Conservation (phyloP, 257 asterid species). For the Leonotis leonurus region DNA sequence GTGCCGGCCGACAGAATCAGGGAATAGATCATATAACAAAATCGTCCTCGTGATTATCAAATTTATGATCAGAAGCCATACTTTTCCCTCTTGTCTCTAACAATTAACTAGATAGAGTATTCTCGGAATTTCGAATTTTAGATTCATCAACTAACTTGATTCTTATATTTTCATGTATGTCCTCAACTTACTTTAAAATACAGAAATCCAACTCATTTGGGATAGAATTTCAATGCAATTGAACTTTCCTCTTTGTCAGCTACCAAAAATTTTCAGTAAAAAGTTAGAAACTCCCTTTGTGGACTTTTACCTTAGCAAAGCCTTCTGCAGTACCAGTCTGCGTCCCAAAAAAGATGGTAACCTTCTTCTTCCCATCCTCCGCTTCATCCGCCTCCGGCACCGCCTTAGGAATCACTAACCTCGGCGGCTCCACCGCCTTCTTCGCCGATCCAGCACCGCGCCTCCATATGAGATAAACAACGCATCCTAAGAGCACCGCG, state of each 20-base stretch:
- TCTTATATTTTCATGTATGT: neutral
- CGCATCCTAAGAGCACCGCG: constrained; percentile 69
- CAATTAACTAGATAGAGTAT: constrained; percentile 6
- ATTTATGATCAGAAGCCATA: neutral
- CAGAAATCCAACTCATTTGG: constrained; percentile 6
- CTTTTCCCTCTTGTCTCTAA: neutral
- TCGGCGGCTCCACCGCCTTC: constrained; percentile 44
- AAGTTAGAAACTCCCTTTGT: neutral
- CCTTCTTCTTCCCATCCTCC: constrained; percentile 75
- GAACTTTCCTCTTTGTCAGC: neutral
- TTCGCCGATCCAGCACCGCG: constrained; percentile 54
- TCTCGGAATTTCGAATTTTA: neutral
- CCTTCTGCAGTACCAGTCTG: constrained; percentile 99
- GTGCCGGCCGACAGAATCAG: neutral
- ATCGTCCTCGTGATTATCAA: constrained; percentile 15
- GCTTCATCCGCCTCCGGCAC: constrained; percentile 51
- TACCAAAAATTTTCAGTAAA: neutral
- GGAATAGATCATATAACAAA: constrained; percentile 15
- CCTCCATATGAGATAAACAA: constrained; percentile 57
- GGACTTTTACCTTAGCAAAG: constrained; percentile 69
- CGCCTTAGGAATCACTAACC: constrained; percentile 38
- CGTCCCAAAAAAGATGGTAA: constrained; percentile 85
- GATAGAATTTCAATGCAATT: neutral
- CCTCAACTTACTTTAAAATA: constrained; percentile 4
- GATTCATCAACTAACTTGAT: constrained; percentile 13